phyloP scores from a whole-genome alignment of 495 filamentous ascomycete genomes.

The Aspergillus carlsbadensis region DNA sequence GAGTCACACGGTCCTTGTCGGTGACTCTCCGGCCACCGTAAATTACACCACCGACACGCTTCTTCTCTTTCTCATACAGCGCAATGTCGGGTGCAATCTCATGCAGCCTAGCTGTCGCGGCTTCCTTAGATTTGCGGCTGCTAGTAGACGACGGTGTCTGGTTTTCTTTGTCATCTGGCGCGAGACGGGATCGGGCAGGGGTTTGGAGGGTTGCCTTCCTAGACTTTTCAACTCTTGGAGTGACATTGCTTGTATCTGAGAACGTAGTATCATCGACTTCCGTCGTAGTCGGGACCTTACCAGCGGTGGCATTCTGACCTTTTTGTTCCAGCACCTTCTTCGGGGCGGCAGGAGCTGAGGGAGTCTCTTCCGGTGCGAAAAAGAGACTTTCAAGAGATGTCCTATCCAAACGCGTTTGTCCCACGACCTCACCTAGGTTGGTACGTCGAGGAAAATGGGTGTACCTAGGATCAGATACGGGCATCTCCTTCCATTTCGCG shows the following conservation, averaged over 20 bases:
- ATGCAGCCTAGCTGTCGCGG: constrained; percentile 73
- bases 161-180: constrained; percentile 73
- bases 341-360: constrained; percentile 19
- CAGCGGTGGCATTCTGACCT: constrained; percentile 29
- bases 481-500: constrained; percentile 73
- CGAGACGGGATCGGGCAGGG: constrained; percentile 42
- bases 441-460: constrained; percentile 81
- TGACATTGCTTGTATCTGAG: constrained; percentile 21
- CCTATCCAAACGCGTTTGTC: constrained; percentile 71
- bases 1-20: constrained; percentile 44
- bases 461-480: constrained; percentile 67
- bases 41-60: constrained; percentile 78
- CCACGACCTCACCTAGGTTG: constrained; percentile 89
- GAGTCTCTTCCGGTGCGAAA: constrained; percentile 41
- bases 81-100: constrained; percentile 78
- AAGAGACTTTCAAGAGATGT: constrained; percentile 54
- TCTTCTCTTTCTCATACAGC: constrained; percentile 90
- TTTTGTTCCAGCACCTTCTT: constrained; percentile 37
- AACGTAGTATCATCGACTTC: constrained; percentile 17
- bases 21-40: constrained; percentile 65
- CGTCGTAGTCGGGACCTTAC: constrained; percentile 14
- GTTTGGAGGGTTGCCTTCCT: constrained; percentile 40
- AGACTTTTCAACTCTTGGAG: constrained; percentile 32
- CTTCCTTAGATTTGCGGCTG: constrained; percentile 83
- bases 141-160: constrained; percentile 75